Conservation (phyloP, 2,329 filamentous ascomycete genomes). For the Raffaelea ambrosiae region DNA sequence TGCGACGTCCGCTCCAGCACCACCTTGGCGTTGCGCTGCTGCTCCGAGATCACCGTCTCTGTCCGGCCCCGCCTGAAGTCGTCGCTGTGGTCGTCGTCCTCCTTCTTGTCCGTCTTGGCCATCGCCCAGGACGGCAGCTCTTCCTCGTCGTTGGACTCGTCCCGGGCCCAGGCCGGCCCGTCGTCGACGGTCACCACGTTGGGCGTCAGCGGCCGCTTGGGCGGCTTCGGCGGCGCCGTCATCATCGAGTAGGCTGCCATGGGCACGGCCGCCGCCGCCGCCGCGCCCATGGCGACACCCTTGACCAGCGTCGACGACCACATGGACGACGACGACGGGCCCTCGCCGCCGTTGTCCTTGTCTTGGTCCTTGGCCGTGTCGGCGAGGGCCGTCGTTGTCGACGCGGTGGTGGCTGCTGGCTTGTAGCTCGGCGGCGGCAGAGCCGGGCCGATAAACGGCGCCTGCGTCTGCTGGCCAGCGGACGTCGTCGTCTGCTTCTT, state of each 20-base stretch:
- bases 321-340: too few relatives aligned
- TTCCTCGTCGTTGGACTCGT: slow-evolving; percentile 28
- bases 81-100: neutral
- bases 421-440: too few relatives aligned
- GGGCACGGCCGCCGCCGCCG: neutral
- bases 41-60: neutral
- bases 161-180: slow-evolving; percentile 12
- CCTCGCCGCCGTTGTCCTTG: neutral
- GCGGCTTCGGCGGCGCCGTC: slow-evolving; percentile 16
- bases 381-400: neutral
- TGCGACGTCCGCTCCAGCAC: slow-evolving; percentile 37
- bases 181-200: slow-evolving; percentile 12
- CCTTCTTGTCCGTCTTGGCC: neutral
- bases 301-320: too few relatives aligned
- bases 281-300: neutral
- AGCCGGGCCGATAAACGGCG: too few relatives aligned
- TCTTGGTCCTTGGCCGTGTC: slow-evolving; percentile 9
- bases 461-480: too few relatives aligned
- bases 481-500: too few relatives aligned
- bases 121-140: too few relatives aligned
- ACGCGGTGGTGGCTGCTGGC: neutral
- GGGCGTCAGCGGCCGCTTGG: slow-evolving; percentile 33
- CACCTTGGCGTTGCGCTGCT: slow-evolving; percentile 36
- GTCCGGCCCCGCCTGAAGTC: neutral
- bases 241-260: neutral